These are phyloP conservation scores for Endotrypanum monterogeii DNA, from an alignment of 208 protist genomes.

Conservation along the genomic window DNA sequence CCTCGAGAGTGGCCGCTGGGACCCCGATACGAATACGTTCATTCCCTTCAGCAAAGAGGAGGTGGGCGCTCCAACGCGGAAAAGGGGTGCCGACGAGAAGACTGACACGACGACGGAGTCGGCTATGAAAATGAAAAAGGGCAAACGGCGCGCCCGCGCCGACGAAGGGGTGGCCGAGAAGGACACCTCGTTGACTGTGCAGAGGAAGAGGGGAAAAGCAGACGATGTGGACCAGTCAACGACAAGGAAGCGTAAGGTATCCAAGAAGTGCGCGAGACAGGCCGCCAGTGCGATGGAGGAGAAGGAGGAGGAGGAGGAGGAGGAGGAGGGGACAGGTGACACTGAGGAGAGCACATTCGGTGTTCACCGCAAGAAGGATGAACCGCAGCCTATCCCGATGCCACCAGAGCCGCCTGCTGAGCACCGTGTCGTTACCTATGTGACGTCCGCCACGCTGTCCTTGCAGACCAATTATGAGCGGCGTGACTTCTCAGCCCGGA, in stretches of 20 bases:
- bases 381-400: conserved; percentile 77
- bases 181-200: conserved; percentile 3
- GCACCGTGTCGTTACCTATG: conserved; percentile 78
- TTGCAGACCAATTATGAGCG: conserved; percentile 90
- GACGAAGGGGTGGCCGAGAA: neutral
- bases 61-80: conserved; percentile 5
- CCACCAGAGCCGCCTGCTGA: conserved; percentile 60
- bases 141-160: conserved; percentile 14
- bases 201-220: conserved; percentile 12
- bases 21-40: conserved; percentile 67
- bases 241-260: conserved; percentile 30
- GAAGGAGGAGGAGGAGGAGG: conserved; percentile 20
- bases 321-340: conserved; percentile 21
- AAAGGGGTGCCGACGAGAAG: neutral
- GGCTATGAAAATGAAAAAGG: conserved; percentile 6
- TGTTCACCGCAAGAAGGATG: conserved; percentile 45
- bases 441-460: conserved; percentile 92
- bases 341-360: conserved; percentile 9
- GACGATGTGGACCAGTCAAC: neutral
- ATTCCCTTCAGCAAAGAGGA: conserved; percentile 62
- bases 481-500: conserved; percentile 63
- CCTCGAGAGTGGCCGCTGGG: conserved; percentile 71
- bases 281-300: neutral
- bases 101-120: neutral
- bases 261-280: conserved; percentile 5